These are phyloP conservation scores for Ustilago vetiveriae DNA, from an alignment of 1,284 basidiomycete species.

Conservation along the genomic window DNA sequence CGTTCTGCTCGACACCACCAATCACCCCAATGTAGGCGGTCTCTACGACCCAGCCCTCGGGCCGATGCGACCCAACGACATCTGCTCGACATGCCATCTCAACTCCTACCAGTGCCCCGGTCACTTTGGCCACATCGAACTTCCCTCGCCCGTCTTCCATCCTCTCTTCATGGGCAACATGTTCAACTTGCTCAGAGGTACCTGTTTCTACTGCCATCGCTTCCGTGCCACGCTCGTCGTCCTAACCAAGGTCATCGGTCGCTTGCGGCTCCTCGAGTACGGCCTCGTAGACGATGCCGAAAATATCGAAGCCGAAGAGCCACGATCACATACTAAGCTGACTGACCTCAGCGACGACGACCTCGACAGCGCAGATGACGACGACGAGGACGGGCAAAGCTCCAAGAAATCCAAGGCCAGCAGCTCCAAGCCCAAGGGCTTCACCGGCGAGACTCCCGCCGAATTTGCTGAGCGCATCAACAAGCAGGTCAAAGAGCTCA, in stretches of 20 bases:
- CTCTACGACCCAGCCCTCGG: conserved; percentile 96
- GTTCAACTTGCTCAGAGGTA: conserved; percentile 85
- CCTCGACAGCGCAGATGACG: conserved; percentile 42
- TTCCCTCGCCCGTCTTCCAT: conserved; percentile 94
- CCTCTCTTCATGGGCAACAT: conserved; percentile 95
- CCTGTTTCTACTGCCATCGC: conserved; percentile 94
- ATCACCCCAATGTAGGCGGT: conserved; percentile 89
- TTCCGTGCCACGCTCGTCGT: conserved; percentile 82
- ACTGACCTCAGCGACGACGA: conserved; percentile 27
- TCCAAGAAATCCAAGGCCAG: conserved; percentile 64
- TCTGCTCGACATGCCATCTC: conserved; percentile 91
- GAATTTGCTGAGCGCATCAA: conserved; percentile 60
- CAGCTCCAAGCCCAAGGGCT: conserved; percentile 22
- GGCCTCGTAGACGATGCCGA: conserved; percentile 86
- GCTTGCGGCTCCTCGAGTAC: conserved; percentile 86
- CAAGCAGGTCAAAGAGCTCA: conserved; percentile 75
- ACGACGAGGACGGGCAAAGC: conserved; percentile 46
- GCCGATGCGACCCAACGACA: conserved; percentile 74
- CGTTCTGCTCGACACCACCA: conserved; percentile 89
- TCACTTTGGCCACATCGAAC: conserved; percentile 98
- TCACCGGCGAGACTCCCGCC: conserved; percentile 65
- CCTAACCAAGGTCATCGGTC: conserved; percentile 75
- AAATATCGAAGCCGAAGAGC: conserved; percentile 69
- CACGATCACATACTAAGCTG: conserved; percentile 17
- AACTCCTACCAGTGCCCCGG: conserved; percentile 94